A percentile compares a stretch with the other conserved stretches of the same genome.
phyloP scores from a whole-genome alignment of 352 stramenopile genomes.

The Globisporangium takayamanum region DNA sequence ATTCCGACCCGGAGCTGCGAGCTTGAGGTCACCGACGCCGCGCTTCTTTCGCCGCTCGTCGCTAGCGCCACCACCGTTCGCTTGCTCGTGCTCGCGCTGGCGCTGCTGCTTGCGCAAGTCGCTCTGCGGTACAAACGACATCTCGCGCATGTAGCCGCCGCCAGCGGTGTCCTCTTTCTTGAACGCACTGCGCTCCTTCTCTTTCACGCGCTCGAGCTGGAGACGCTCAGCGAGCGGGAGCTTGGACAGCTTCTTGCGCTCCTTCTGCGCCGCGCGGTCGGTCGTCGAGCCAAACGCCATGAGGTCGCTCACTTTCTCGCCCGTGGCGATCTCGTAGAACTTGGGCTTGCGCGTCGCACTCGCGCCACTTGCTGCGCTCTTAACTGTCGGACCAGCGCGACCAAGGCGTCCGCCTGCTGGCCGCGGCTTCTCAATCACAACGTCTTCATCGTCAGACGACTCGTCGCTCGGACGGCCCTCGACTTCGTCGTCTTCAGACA shows the following conservation, averaged over 20 bases:
- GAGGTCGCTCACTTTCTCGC: constrained; percentile 75
- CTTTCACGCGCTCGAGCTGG: constrained; percentile 60
- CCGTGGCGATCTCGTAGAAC: constrained; percentile 84
- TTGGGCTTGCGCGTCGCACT: constrained; percentile 47
- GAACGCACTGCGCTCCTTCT: constrained; percentile 73
- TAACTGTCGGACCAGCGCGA: background rate
- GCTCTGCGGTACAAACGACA: constrained; percentile 69
- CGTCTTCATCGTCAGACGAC: constrained; percentile 53
- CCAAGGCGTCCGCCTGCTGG: constrained; percentile 4
- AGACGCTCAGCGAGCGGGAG: constrained; percentile 74
- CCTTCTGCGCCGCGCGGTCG: constrained; percentile 60
- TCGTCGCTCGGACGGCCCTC: constrained; percentile 58
- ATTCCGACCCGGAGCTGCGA: constrained; percentile 40
- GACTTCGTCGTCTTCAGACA: constrained; percentile 60
- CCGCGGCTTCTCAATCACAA: constrained; percentile 15
- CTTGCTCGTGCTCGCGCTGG: constrained; percentile 20
- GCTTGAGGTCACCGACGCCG: constrained; percentile 67
- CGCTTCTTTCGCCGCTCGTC: constrained; percentile 70
- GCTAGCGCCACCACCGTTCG: constrained; percentile 13
- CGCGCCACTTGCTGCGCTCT: background rate
- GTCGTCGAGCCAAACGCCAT: constrained; percentile 68
- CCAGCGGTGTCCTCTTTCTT: constrained; percentile 75
- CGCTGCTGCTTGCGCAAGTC: constrained; percentile 58
- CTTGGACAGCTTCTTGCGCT: constrained; percentile 77
- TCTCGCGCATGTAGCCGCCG: constrained; percentile 78